phyloP scores from a whole-genome alignment of 331 rosid genomes.

The Rhamnella rubrinervis region DNA sequence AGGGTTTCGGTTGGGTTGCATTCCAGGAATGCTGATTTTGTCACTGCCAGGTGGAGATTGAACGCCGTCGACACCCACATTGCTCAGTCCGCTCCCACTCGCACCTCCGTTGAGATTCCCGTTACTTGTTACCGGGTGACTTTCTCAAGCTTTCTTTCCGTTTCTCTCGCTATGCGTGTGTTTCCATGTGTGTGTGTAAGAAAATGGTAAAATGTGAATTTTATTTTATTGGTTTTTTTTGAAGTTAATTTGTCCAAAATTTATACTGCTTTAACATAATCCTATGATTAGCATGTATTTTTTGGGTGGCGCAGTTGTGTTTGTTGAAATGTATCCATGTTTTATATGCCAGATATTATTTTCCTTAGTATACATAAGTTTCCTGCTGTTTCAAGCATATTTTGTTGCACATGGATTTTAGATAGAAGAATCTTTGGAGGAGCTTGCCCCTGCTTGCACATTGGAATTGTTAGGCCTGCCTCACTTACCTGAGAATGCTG shows the following conservation, averaged over 20 bases:
- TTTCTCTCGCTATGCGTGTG: background rate
- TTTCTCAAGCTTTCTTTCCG: background rate
- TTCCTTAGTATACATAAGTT: background rate
- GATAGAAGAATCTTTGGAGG: slow-evolving; percentile 99
- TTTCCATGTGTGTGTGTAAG: too few relatives aligned
- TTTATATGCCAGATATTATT: background rate
- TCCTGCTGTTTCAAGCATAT: slow-evolving; percentile 1
- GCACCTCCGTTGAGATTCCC: slow-evolving; percentile 63
- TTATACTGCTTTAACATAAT: background rate
- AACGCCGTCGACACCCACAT: slow-evolving; percentile 51
- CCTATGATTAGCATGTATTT: too few relatives aligned
- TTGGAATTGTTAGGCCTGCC: slow-evolving; percentile 82
- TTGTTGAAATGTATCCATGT: too few relatives aligned
- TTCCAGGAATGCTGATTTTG: slow-evolving; percentile 29
- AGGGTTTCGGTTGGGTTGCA: slow-evolving; percentile 39
- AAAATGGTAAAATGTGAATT: background rate
- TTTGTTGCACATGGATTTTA: slow-evolving; percentile 37
- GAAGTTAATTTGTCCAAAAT: background rate
- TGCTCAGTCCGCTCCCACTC: slow-evolving; percentile 34
- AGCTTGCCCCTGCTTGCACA: slow-evolving; percentile 96
- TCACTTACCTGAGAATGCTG: slow-evolving; percentile 63
- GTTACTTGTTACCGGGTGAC: slow-evolving; percentile 87
- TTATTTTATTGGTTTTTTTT: background rate
- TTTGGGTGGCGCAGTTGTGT: too few relatives aligned
- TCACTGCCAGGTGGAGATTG: slow-evolving; percentile 46